These are phyloP conservation scores for Malassezia sympodialis DNA, from an alignment of 1,284 basidiomycete species.

Conservation along the genomic window DNA sequence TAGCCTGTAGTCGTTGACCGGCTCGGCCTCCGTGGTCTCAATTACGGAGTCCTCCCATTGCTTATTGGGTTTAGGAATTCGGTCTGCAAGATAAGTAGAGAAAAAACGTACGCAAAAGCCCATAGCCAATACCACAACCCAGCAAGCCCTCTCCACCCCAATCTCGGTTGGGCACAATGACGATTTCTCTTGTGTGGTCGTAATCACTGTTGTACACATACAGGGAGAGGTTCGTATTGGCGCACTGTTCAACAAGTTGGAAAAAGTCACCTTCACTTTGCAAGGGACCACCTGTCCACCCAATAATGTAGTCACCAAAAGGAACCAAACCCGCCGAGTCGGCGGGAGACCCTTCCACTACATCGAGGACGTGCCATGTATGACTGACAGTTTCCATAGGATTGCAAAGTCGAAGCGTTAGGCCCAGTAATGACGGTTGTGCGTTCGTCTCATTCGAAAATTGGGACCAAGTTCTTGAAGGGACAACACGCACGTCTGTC, in stretches of 20 bases:
- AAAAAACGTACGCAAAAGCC: conserved; percentile 25
- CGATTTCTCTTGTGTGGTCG: conserved; percentile 54
- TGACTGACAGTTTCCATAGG: conserved; percentile 32
- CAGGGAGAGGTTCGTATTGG: conserved; percentile 79
- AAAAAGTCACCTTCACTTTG: conserved; percentile 92
- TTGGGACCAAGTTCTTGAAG: conserved; percentile 66
- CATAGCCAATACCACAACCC: conserved; percentile 43
- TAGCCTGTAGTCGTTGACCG: background rate
- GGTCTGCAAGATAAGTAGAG: conserved; percentile 1
- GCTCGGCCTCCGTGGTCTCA: background rate
- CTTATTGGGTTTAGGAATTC: conserved; percentile 17
- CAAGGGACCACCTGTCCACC: conserved; percentile 81
- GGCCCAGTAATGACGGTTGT: conserved; percentile 67
- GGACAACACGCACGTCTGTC: conserved; percentile 65
- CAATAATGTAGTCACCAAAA: conserved; percentile 78
- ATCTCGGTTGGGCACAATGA: conserved; percentile 35
- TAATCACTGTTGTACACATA: conserved; percentile 97
- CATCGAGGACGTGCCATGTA: conserved; percentile 93
- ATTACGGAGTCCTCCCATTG: background rate
- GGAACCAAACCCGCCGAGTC: conserved; percentile 68
- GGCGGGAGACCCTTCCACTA: conserved; percentile 87
- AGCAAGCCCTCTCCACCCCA: conserved; percentile 45
- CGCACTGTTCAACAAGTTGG: conserved; percentile 84
- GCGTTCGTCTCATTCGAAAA: conserved; percentile 55
- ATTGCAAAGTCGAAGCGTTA: conserved; percentile 75